Base-by-base conservation (phyloP, 2,329 filamentous ascomycete species). In the Curvularia verruculosa region DNA sequence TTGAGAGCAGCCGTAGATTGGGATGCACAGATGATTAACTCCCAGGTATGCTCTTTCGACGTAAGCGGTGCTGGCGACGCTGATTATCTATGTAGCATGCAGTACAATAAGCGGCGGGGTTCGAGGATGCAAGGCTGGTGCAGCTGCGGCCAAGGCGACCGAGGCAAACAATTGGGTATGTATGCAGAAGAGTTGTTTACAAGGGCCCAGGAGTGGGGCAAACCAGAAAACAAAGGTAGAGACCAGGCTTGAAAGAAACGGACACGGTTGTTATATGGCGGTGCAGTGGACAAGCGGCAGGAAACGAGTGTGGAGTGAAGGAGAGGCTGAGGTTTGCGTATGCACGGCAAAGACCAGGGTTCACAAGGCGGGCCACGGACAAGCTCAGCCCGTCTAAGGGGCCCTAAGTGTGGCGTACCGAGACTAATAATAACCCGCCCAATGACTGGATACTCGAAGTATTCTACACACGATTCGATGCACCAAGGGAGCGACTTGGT, bases 301-400 rank as follows among this genome's bases (percentile, higher is more conserved):
- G 21, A 58, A 60, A 46, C 57, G 56, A 58, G 37, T 37, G 44
- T 43, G 44, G 53, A 9, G 29, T 47, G 44, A 50, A 40, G 23
- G 51, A 52, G 50, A 63, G 52, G 58, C 55, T 60, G 57, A 59
- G 45, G 52, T 53, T 59, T 61, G 56, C 49, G 59, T 51, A 61
- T 44, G 49, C 52, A 18, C 36, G 28, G 47, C 34, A 18, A 46
- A 34, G 44, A 34, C 48, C 49, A 44, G 48, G 51, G 47, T 40
- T 40, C 44, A 44, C 45, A 34, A 49, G 55, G 45, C 58, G 41
- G 46, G 51, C 52, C 49, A 47, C 51, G 41, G 19, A 43, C 29
- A 34, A 39, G 24, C 44, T 45, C 29, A 49, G 51, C 44, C 54
- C 39, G 40, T 40, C 15, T 5, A 36, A 36, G 19, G 46, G 34